A percentile compares a stretch with the other conserved stretches of the same genome.
phyloP scores from a whole-genome alignment of 371 early-diverging fungal species.

The Circinella umbellata region DNA sequence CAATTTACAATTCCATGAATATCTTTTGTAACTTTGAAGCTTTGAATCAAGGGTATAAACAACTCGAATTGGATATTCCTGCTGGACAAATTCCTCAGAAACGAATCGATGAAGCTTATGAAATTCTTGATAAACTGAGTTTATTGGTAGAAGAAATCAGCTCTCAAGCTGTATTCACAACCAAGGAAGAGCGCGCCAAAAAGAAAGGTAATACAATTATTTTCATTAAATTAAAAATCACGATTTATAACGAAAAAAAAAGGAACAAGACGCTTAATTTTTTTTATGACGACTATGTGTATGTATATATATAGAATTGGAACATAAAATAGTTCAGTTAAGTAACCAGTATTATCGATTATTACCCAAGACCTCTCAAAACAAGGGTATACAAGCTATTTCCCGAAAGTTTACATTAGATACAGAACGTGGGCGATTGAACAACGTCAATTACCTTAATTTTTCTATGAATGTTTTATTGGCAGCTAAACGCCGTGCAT shows the following conservation, averaged over 20 bases:
- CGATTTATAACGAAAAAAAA: too few relatives aligned
- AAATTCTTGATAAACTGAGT: conserved; percentile 29
- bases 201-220: conserved; percentile 14
- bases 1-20: conserved; percentile 41
- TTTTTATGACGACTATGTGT: too few relatives aligned
- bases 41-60: conserved; percentile 38
- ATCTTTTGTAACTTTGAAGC: conserved; percentile 50
- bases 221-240: too few relatives aligned
- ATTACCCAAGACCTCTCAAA: conserved; percentile 33
- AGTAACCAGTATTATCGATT: conserved; percentile 45
- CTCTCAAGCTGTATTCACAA: not conserved
- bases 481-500: conserved; percentile 50
- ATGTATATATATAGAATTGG: conserved; percentile 14
- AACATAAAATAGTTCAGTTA: conserved; percentile 33
- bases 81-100: conserved; percentile 54
- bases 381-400: conserved; percentile 34
- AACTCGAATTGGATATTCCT: conserved; percentile 47
- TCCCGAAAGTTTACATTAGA: conserved; percentile 14
- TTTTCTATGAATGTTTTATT: conserved; percentile 55
- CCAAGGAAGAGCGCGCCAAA: conserved; percentile 12
- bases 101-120: conserved; percentile 41
- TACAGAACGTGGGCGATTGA: conserved; percentile 35
- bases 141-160: conserved; percentile 18
- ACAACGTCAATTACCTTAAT: conserved; percentile 50
- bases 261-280: too few relatives aligned